A percentile compares a stretch with the other conserved stretches of the same genome.
These are phyloP conservation scores for Blastobotrys peoriensis DNA, from an alignment of 805 yeast genomes.

Conservation along the genomic window DNA sequence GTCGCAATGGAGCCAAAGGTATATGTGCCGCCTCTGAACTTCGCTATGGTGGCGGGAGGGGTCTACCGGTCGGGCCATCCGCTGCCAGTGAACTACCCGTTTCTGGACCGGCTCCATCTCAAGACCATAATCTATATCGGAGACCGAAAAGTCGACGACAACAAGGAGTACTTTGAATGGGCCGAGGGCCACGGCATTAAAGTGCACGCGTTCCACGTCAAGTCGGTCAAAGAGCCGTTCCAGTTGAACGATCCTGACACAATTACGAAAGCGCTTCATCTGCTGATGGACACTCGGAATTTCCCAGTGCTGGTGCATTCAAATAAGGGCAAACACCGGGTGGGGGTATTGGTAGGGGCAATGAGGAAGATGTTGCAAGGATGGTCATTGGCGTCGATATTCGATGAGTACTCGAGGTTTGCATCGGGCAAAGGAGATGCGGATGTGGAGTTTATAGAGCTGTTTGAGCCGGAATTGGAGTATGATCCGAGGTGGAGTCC, in stretches of 20 bases:
- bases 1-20: neutral
- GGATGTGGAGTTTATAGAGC: slow-evolving; percentile 84
- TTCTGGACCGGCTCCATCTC: slow-evolving; percentile 59
- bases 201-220: slow-evolving; percentile 58
- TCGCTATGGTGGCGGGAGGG: slow-evolving; percentile 80
- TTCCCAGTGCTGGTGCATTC: slow-evolving; percentile 89
- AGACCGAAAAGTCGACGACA: slow-evolving; percentile 44
- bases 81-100: slow-evolving; percentile 77
- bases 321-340: slow-evolving; percentile 95
- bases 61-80: slow-evolving; percentile 94
- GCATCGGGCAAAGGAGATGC: slow-evolving; percentile 92
- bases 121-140: slow-evolving; percentile 69
- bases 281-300: slow-evolving; percentile 43
- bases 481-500: slow-evolving; percentile 51
- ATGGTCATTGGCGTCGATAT: slow-evolving; percentile 89
- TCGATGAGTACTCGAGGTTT: slow-evolving; percentile 88
- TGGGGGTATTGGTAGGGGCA: slow-evolving; percentile 88
- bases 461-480: slow-evolving; percentile 58
- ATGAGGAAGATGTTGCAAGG: slow-evolving; percentile 82
- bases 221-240: slow-evolving; percentile 71
- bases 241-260: slow-evolving; percentile 51
- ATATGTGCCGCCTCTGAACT: slow-evolving; percentile 83
- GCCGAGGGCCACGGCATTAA: slow-evolving; percentile 46
- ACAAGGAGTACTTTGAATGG: slow-evolving; percentile 65
- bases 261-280: slow-evolving; percentile 37